A percentile compares a stretch with the other conserved stretches of the same genome.
Conservation (phyloP, 768 basidiomycete species). For the Suillus lakei region DNA sequence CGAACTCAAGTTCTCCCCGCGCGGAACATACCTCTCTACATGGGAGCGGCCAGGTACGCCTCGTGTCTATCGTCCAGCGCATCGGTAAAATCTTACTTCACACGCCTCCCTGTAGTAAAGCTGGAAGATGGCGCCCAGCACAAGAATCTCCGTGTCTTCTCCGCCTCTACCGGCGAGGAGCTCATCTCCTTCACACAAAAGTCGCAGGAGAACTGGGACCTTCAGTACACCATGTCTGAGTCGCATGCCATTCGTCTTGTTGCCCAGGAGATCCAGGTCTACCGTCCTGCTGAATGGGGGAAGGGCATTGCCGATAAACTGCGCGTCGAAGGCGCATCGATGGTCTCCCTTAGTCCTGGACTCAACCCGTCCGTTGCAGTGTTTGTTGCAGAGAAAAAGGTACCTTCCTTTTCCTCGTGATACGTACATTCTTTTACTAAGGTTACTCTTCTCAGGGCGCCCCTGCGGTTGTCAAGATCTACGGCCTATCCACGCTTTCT, state of each 20-base stretch:
- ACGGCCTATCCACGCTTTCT: slow-evolving; percentile 67
- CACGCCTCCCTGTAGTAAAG: slow-evolving; percentile 54
- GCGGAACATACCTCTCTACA: slow-evolving; percentile 90
- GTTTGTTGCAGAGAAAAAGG: slow-evolving; percentile 2
- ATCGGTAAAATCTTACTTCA: slow-evolving; percentile 18
- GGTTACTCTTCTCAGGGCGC: slow-evolving; percentile 58
- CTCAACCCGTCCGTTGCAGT: slow-evolving; percentile 88
- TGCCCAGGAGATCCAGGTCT: slow-evolving; percentile 82
- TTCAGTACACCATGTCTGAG: slow-evolving; percentile 91
- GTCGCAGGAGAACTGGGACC: slow-evolving; percentile 87
- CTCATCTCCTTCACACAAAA: slow-evolving; percentile 89
- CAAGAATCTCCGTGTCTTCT: slow-evolving; percentile 94
- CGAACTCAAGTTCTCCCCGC: slow-evolving; percentile 91
- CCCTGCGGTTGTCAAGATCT: slow-evolving; percentile 88
- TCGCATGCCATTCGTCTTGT: slow-evolving; percentile 85
- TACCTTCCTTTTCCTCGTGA: background rate
- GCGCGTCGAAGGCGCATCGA: slow-evolving; percentile 81
- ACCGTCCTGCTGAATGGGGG: slow-evolving; percentile 77
- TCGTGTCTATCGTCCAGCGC: slow-evolving; percentile 26
- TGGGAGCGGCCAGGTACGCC: slow-evolving; percentile 87
- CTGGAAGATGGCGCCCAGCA: slow-evolving; percentile 89
- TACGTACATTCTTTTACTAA: slow-evolving; percentile 2
- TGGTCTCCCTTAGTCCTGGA: slow-evolving; percentile 79
- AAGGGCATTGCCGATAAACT: slow-evolving; percentile 84
- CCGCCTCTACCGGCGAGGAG: slow-evolving; percentile 84